phyloP scores from a whole-genome alignment of 495 filamentous ascomycete species.

The Aspergillus homomorphus region DNA sequence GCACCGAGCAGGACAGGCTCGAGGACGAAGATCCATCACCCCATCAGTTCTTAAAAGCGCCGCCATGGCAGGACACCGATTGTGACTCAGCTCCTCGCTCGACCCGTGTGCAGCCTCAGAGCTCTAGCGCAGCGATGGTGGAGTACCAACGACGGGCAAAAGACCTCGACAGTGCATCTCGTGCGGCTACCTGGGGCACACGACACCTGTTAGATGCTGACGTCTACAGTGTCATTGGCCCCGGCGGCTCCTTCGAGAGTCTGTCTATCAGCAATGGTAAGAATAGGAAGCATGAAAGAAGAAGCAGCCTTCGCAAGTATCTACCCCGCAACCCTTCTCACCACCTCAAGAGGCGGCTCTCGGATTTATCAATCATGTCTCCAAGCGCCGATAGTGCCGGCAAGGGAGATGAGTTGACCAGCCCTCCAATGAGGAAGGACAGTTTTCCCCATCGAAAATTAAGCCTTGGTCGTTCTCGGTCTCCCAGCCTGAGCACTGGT shows the following conservation, averaged over 20 bases:
- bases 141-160: constrained; percentile 40
- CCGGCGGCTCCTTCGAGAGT: constrained; percentile 59
- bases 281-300: constrained; percentile 32
- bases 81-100: constrained; percentile 29
- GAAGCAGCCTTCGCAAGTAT: constrained; percentile 48
- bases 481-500: constrained; percentile 60
- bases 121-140: constrained; percentile 45
- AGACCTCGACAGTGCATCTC: constrained; percentile 52
- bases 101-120: constrained; percentile 40
- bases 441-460: constrained; percentile 50
- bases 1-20: constrained; percentile 17
- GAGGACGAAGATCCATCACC: constrained; percentile 26
- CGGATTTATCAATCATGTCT: constrained; percentile 32
- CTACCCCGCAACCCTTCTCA: constrained; percentile 45
- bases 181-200: constrained; percentile 72
- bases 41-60: constrained; percentile 34
- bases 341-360: constrained; percentile 33
- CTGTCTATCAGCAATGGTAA: constrained; percentile 54
- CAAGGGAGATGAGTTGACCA: constrained; percentile 29
- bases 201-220: constrained; percentile 61
- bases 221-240: constrained; percentile 53
- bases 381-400: constrained; percentile 31
- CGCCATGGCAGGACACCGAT: constrained; percentile 44
- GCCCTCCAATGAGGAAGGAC: constrained; percentile 37
- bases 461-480: constrained; percentile 57